Evolutionary conservation across 768 basidiomycete genomes (phyloP).

Genomic region (Amanita rimosa): DNA sequence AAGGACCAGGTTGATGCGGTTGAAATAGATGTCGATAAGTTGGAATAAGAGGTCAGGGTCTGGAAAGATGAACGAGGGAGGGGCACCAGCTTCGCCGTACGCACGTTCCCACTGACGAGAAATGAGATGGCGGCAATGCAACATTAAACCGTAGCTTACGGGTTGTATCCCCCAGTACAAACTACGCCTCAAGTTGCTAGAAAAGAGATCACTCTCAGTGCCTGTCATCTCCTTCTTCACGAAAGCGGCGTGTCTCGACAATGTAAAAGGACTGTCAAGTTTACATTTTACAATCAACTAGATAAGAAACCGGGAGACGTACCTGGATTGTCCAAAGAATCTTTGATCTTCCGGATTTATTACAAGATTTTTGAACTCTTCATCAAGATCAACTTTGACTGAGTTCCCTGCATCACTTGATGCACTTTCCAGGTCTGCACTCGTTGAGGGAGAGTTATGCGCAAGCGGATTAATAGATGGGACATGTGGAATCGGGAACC

Average conservation of each 20-base stretch:
- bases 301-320: background rate
- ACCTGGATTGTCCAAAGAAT: conserved; percentile 33
- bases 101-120: conserved; percentile 25
- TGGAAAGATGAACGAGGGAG: conserved; percentile 29
- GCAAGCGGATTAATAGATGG: conserved; percentile 9
- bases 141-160: conserved; percentile 10
- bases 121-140: background rate
- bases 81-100: conserved; percentile 13
- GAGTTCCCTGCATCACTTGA: conserved; percentile 17
- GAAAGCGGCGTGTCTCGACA: conserved; percentile 28
- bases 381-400: conserved; percentile 20
- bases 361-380: conserved; percentile 20
- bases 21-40: conserved; percentile 53
- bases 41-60: conserved; percentile 32
- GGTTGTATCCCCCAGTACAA: conserved; percentile 20
- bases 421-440: background rate
- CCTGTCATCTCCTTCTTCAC: conserved; percentile 29
- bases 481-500: conserved; percentile 10
- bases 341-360: conserved; percentile 19
- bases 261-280: conserved; percentile 26
- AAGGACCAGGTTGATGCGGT: conserved; percentile 31
- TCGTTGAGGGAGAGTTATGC: conserved; percentile 7
- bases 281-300: background rate
- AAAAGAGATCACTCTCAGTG: conserved; percentile 6
- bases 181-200: conserved; percentile 14